phyloP scores from a whole-genome alignment of 2,329 filamentous ascomycete species.

The Sclerotinia borealis region DNA sequence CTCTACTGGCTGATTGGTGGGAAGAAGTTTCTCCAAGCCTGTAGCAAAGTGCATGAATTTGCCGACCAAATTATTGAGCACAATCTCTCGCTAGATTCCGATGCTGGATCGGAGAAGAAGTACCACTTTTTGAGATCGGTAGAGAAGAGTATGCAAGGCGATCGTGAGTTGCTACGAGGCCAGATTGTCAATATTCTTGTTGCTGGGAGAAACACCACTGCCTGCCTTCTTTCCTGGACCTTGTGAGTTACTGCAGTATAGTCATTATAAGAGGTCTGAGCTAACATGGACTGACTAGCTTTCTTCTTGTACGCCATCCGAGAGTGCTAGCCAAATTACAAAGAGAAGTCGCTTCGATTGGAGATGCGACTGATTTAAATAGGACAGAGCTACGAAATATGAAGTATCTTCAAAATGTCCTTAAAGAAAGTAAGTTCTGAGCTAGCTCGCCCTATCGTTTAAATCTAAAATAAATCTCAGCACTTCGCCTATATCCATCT shows the following conservation, averaged over 20 bases:
- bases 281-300: not conserved
- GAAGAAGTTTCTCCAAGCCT: slow-evolving; percentile 20
- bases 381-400: not conserved
- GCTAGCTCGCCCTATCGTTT: no score
- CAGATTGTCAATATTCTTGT: slow-evolving; percentile 34
- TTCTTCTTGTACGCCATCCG: slow-evolving; percentile 16
- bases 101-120: no score
- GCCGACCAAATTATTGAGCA: not conserved
- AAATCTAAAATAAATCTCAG: no score
- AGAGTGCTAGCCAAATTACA: slow-evolving; percentile 8
- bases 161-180: slow-evolving; percentile 29
- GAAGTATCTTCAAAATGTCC: slow-evolving; percentile 4
- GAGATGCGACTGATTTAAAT: no score
- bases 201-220: slow-evolving; percentile 39
- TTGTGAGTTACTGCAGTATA: slow-evolving; percentile 11
- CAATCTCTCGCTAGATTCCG: no score
- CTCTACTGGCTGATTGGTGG: slow-evolving; percentile 12
- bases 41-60: slow-evolving; percentile 20
- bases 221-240: slow-evolving; percentile 37
- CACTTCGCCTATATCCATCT: slow-evolving; percentile 24
- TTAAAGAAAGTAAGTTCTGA: slow-evolving; percentile 11
- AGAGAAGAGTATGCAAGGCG: no score
- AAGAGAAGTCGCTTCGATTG: not conserved
- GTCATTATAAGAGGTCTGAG: not conserved
- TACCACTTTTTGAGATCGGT: no score